phyloP scores from a whole-genome alignment of 2,329 filamentous ascomycete genomes.

The Epichloe festucae region DNA sequence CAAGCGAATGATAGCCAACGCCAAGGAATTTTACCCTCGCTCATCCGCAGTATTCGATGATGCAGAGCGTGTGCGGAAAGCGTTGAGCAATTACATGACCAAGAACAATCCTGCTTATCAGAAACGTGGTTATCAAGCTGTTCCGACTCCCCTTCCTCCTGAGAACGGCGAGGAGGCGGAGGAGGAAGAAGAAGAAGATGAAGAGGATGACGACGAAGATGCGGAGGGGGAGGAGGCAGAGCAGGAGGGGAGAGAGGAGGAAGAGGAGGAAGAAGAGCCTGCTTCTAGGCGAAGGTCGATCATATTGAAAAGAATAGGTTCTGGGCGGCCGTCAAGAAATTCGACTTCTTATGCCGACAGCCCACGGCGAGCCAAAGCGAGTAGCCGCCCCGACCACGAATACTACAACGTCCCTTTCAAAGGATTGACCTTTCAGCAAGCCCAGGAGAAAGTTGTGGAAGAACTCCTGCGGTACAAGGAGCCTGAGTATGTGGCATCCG shows the following conservation, averaged over 20 bases:
- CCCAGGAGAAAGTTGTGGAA: conserved; percentile 72
- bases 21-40: conserved; percentile 70
- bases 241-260: conserved; percentile 16
- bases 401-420: conserved; percentile 50
- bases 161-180: conserved; percentile 18
- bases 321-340: conserved; percentile 20
- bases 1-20: conserved; percentile 79
- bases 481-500: conserved; percentile 37
- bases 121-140: conserved; percentile 51
- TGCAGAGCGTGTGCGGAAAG: conserved; percentile 76
- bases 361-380: conserved; percentile 23
- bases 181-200: conserved; percentile 12
- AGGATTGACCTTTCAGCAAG: conserved; percentile 67
- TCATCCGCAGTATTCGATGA: conserved; percentile 64
- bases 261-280: conserved; percentile 18
- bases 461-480: conserved; percentile 60
- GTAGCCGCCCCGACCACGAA: conserved; percentile 35
- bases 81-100: conserved; percentile 77
- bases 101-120: conserved; percentile 76
- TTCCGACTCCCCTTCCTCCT: conserved; percentile 57
- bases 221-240: conserved; percentile 6
- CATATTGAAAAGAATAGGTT: conserved; percentile 25
- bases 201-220: conserved; percentile 16
- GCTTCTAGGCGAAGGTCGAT: conserved; percentile 25
- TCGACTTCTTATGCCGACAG: conserved; percentile 18